Percentiles rank a stretch among this genome's conserved stretches.
Evolutionary conservation across 257 asterid species (phyloP).

Genomic region (Solanum virginianum): DNA sequence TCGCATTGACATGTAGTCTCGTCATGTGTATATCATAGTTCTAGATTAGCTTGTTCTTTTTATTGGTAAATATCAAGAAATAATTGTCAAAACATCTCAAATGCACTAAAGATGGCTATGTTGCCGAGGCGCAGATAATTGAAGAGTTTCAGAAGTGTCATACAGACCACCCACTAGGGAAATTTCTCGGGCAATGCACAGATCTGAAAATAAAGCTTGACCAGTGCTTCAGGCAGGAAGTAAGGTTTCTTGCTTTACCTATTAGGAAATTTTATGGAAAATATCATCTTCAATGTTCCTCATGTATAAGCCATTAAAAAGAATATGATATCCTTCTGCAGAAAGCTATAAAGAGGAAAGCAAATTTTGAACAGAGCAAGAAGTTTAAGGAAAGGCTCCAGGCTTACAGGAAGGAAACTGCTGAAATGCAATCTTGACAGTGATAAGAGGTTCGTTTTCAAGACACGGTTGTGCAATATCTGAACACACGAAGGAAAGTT

Average conservation of each 20-base stretch:
- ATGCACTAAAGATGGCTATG: not conserved
- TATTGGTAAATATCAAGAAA: not conserved
- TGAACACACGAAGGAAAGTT: not conserved
- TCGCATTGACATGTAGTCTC: not conserved
- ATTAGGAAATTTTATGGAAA: not conserved
- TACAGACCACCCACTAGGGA: slow-evolving; percentile 62
- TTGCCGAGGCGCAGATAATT: slow-evolving; percentile 31
- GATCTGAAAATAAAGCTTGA: slow-evolving; percentile 64
- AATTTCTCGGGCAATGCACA: slow-evolving; percentile 67
- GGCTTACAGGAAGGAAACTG: slow-evolving; percentile 28
- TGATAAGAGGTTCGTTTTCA: not conserved
- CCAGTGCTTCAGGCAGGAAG: slow-evolving; percentile 65
- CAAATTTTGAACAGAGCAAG: slow-evolving; percentile 81
- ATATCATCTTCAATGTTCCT: not conserved
- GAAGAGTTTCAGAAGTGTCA: slow-evolving; percentile 70
- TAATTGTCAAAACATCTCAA: not conserved
- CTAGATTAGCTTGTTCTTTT: not conserved
- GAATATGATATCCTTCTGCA: slow-evolving; percentile 7
- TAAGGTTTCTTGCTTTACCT: slow-evolving; percentile 14
- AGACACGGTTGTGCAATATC: not conserved
- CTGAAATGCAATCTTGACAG: not conserved
- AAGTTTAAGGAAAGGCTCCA: slow-evolving; percentile 36
- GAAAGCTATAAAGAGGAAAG: slow-evolving; percentile 80
- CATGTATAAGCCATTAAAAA: not conserved
- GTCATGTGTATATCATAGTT: not conserved